Base-by-base conservation (phyloP, 1,139 yeast genomes). In the Kurtzmaniella quercitrusa region DNA sequence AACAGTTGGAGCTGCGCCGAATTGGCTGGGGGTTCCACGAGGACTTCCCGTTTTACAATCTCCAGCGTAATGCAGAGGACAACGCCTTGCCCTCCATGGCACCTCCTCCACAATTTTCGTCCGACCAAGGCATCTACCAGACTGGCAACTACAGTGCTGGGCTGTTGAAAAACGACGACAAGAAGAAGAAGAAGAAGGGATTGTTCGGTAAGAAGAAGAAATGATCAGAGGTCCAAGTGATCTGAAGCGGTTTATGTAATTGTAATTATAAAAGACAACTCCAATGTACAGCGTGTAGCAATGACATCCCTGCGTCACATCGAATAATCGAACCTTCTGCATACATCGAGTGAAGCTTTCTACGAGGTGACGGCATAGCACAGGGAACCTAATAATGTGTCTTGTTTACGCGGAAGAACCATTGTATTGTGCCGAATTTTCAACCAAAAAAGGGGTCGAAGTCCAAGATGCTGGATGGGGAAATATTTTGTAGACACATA, bases 21-120 rank as follows among this genome's bases (percentile, higher is more conserved):
- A 73, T 85, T 44, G 97, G 97, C 21, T 90, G 95, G 85, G 81
- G 85, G 43, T 73, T 73, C 60, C 79, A 73, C 51, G 77, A 72
- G 43, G 78, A 73, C 53, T 73, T 73, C 52, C 64, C 75, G 2
- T 62, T 63, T 54, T 62, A 67, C 50, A 67, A 61, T 51, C 56
- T 68, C 37, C 53, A 49, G 29, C 37, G 42, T 23, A 39, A 31
- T 36, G 42, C 31, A 14, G 16, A 34, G n/a, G 27, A 51, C 34
- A 51, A 50, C 41, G 41, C 59, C 31, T 51, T 53, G 21, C 65
- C 66, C 46, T 70, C 46, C 44, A 46, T 48, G 44, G 41, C 48
- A 41, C 50, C 38, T 25, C 46, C 45, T 18, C 37, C 41, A 15
- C 41, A 40, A 25, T 44, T 42, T 41, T 70, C 66, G 45, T 67